Percentiles rank a stretch among this genome's conserved stretches.
Evolutionary conservation across 768 basidiomycete species (phyloP).

Genomic region (Lactarius vividus): DNA sequence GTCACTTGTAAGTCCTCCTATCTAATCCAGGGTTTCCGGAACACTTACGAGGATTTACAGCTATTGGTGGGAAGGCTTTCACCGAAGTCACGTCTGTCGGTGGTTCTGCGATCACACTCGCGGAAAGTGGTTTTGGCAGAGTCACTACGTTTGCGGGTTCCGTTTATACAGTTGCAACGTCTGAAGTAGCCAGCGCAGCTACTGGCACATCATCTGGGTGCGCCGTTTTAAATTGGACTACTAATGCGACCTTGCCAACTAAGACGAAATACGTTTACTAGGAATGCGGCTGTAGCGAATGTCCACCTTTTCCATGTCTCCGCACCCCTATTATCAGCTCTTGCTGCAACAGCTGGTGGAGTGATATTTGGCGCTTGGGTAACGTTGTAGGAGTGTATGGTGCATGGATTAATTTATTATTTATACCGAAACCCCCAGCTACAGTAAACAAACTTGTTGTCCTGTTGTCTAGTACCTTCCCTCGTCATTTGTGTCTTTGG

Average conservation of each 20-base stretch:
- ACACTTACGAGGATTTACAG: background rate
- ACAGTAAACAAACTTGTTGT: background rate
- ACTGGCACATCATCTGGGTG: background rate
- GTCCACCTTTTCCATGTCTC: conserved; percentile 4
- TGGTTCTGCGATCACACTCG: conserved; percentile 25
- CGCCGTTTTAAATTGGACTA: background rate
- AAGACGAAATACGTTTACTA: background rate
- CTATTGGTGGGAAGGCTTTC: conserved; percentile 19
- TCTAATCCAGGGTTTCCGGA: no score
- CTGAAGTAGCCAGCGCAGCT: conserved; percentile 1
- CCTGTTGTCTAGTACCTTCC: background rate
- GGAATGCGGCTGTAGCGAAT: conserved; percentile 11
- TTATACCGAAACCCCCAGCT: no score
- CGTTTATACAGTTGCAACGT: conserved; percentile 25
- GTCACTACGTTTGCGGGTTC: conserved; percentile 26
- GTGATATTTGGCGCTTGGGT: conserved; percentile 25
- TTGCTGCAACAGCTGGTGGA: conserved; percentile 22
- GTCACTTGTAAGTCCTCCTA: conserved; percentile 23
- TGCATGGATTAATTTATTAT: conserved; percentile 6
- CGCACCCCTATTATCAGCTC: conserved; percentile 14
- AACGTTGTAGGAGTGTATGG: conserved; percentile 1
- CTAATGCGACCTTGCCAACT: background rate
- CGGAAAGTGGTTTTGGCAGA: conserved; percentile 19
- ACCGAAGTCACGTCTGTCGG: conserved; percentile 26
- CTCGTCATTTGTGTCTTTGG: no score